These are phyloP conservation scores for Solanum neorickii DNA, from an alignment of 257 asterid genomes.

Conservation along the genomic window DNA sequence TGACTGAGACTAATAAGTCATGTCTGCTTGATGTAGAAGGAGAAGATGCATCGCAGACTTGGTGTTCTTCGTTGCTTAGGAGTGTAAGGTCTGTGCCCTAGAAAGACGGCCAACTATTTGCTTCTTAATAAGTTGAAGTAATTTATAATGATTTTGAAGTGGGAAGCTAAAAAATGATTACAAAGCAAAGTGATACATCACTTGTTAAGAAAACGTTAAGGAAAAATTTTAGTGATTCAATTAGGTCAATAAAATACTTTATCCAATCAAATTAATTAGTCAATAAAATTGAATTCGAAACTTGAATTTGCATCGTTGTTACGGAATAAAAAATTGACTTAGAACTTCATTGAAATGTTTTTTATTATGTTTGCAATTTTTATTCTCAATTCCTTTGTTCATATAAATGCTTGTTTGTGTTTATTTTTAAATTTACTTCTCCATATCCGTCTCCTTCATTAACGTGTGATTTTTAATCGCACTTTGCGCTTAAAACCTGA, in stretches of 20 bases:
- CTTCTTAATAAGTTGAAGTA: background rate
- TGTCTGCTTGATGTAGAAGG: background rate
- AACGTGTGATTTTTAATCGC: background rate
- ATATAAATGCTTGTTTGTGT: background rate
- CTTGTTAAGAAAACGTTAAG: background rate
- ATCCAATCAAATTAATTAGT: background rate
- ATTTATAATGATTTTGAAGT: background rate
- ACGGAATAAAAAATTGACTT: background rate
- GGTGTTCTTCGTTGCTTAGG: background rate
- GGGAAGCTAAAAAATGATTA: background rate
- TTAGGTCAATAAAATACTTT: background rate
- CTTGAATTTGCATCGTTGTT: background rate
- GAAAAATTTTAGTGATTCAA: background rate
- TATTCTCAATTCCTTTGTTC: background rate
- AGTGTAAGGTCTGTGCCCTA: background rate
- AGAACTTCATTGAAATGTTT: background rate
- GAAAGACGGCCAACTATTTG: background rate
- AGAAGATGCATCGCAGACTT: background rate
- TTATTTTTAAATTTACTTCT: background rate
- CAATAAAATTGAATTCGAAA: background rate
- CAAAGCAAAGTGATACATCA: background rate
- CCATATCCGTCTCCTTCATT: background rate
- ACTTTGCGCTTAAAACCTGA: background rate
- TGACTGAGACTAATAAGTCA: background rate
- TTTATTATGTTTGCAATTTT: background rate